Base-by-base conservation (phyloP, 2,329 filamentous ascomycete genomes). In the Monosporascus sp. region DNA sequence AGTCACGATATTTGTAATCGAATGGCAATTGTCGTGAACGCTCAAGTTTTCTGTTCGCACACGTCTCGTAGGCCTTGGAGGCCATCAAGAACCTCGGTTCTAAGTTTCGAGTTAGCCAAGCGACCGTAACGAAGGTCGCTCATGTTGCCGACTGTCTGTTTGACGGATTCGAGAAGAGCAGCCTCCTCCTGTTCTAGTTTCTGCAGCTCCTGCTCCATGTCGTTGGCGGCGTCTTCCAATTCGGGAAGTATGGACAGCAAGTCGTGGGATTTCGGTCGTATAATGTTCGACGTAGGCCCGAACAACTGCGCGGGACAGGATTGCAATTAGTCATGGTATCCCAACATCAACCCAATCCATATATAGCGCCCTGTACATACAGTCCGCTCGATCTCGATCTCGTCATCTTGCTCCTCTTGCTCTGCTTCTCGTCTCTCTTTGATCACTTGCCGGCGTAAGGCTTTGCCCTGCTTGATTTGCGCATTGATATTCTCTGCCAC, bases 121-220 rank as follows among this genome's bases (percentile, higher is more conserved):
- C 85, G 85, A 38, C 91, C 90, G 64, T 94, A 93, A 46, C 89
- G 84, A 52, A 96, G 76, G 70, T 95, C 89, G 69, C 90, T 95
- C 67, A 96, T 74, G 48, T 81, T 83, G 35, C 87, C 87, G 17
- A 94, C 80, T 0, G 80, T 86, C 52, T 83, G 78, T 58, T 79
- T 78, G 50, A 94, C 79, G 11, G 82, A 80, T 4, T 79, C 74
- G 6, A 88, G 69, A 3, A 90, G 72, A 2, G 68, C 67, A 1
- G 77, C 75, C 50, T 87, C 83, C 60, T 93, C 86, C 36, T 79
- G 74, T 60, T 89, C 81, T 5, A 92, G 74, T 39, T 74, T 75
- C 54, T 77, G 74, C 52, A 93, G 82, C 64, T 94, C 87, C 20
- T 76, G 77, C 63, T 91, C 82, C 27, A 96, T 72, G 54, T 83